Evolutionary conservation across 2,329 filamentous ascomycete genomes (phyloP), one percentile per base, ranked within the genome.

Genomic region (Ascosphaera apis): DNA sequence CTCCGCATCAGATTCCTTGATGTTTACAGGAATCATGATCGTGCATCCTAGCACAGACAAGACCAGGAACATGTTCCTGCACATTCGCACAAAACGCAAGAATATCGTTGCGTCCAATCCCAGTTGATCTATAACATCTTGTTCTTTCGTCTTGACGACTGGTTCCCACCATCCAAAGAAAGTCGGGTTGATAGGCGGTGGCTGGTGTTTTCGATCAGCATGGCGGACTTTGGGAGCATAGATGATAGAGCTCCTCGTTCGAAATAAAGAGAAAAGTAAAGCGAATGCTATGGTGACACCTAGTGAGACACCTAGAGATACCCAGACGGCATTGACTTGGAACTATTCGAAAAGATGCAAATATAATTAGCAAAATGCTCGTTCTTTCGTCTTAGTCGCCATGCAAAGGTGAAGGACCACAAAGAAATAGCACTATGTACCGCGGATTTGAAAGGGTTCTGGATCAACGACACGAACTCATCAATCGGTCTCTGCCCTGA

Each of bases 221-320:
- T 93, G 76, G 53, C 91, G 91, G 34, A 91, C 65, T 53, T 91
- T 86, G 30, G 88, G 88, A 3, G 88, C 84, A 57, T 98, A 98
- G 34, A 98, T 81, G 45, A 86, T 69, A 38, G 76, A 77, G 55
- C 95, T 86, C 55, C 84, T 83, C 3, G 88, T 88, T 41, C 88
- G 79, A 37, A 95, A 64, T 47, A 93, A 62, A 42, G 82, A 92
- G 65, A 95, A 98, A 43, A 73, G 58, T 39, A 91, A 52, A 42
- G 81, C 74, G 45, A 92, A 74, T 45, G 73, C 63, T 42, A 67
- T 48, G 6, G 82, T 81, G 49, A 88, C 62, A 37, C 71, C 77
- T 32, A 93, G 51, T 2, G 86, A 91, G 15, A 78, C 82, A 43
- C 64, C 78, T 32, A 95, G 60, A 34, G 84, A 82, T 39, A 80